Evolutionary conservation across 306 rosid genomes (phyloP).

Genomic region (Vigna radiata): DNA sequence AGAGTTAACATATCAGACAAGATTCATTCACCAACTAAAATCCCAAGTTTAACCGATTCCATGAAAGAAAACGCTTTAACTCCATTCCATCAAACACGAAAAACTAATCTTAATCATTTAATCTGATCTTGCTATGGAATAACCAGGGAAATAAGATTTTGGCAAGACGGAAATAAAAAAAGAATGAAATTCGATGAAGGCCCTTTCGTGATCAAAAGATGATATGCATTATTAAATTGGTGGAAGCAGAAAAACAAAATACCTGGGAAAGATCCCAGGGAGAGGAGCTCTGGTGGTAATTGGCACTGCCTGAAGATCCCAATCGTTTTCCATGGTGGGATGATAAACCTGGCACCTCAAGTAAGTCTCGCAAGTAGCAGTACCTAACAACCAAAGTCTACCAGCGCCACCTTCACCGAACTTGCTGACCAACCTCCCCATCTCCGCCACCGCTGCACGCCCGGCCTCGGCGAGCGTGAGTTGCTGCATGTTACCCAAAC

Average conservation of each 20-base stretch:
- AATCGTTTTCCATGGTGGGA: conserved; percentile 94
- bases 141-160: neutral
- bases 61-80: conserved; percentile 19
- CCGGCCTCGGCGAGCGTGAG: conserved; percentile 73
- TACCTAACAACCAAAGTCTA: conserved; percentile 85
- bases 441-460: conserved; percentile 76
- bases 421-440: conserved; percentile 68
- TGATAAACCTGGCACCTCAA: conserved; percentile 99
- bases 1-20: conserved; percentile 39
- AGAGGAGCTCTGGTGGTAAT: conserved; percentile 70
- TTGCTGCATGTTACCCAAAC: conserved; percentile 61
- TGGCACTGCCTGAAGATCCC: conserved; percentile 98
- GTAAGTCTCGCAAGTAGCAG: conserved; percentile 97
- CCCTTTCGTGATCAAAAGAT: neutral
- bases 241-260: neutral
- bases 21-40: conserved; percentile 41
- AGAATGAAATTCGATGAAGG: conserved; percentile 4
- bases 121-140: conserved; percentile 10
- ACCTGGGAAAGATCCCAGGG: conserved; percentile 82
- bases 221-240: neutral
- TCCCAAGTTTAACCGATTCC: conserved; percentile 20
- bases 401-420: conserved; percentile 64
- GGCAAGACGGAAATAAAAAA: neutral
- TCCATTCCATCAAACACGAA: conserved; percentile 17
- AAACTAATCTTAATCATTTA: neutral